Conservation (phyloP, 192 early-diverging fungal species). For the Nowakowskiella sp. region DNA sequence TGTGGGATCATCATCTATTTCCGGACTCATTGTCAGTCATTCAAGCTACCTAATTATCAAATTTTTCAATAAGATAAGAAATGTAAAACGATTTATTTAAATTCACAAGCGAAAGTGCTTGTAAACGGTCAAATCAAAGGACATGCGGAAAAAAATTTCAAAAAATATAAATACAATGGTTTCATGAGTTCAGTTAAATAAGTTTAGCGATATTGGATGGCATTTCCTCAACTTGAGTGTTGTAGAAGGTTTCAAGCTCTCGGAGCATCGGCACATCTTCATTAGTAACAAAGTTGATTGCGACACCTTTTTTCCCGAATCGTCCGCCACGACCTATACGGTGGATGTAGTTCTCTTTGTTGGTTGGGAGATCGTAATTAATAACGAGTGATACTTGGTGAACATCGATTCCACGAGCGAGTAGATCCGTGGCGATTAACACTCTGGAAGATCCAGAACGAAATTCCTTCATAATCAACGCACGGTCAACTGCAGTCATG, state of each 20-base stretch:
- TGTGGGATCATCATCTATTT: too few relatives aligned
- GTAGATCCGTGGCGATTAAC: conserved; percentile 95
- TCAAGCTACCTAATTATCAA: too few relatives aligned
- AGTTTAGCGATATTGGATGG: too few relatives aligned
- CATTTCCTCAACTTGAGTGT: conserved; percentile 96
- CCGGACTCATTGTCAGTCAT: too few relatives aligned
- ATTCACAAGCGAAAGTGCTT: too few relatives aligned
- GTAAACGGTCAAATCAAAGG: too few relatives aligned
- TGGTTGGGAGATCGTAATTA: conserved; percentile 93
- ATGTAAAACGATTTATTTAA: too few relatives aligned
- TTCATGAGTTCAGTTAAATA: too few relatives aligned
- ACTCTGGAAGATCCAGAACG: conserved; percentile 56
- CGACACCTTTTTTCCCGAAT: conserved; percentile 98
- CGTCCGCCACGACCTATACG: conserved; percentile 94
- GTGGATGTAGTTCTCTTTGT: conserved; percentile 98
- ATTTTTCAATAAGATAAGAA: too few relatives aligned
- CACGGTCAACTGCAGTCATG: conserved; percentile 96
- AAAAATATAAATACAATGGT: too few relatives aligned
- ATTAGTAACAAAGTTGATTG: conserved; percentile 96
- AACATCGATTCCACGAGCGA: conserved; percentile 98
- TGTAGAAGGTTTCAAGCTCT: conserved; percentile 98
- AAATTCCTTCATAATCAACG: conserved; percentile 96
- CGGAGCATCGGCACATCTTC: conserved; percentile 88
- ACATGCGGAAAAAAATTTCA: not conserved
- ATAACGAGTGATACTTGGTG: conserved; percentile 98